Base-by-base conservation (phyloP, 2,329 filamentous ascomycete species). In the Botrytis sinoallii region DNA sequence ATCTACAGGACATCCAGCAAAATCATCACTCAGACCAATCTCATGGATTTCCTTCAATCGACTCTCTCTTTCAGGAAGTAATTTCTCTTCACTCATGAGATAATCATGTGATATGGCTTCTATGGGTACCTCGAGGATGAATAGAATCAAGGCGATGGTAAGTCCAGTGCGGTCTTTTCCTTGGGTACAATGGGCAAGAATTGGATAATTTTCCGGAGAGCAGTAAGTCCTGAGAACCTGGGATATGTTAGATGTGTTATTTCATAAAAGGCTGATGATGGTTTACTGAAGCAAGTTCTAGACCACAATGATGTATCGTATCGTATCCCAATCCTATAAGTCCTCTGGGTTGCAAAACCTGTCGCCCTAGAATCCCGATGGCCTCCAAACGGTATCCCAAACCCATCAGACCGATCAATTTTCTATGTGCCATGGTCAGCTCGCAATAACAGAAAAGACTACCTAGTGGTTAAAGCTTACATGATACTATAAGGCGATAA, bases 141-240 rank as follows among this genome's bases (percentile, higher is more conserved):
- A 85, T 32, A 97, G 83, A 0, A 92, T 82, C 6, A 97, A 84
- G 59, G 92, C 84, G 8, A 93, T 85, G 18, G 93, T 85, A 20
- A 97, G 84, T 0, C 94, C 94, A 1, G 90, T 94, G 3, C 94
- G 88, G 80, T 97, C 94, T 81, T 97, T 97, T 74, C 94, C 94
- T 79, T 97, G 93, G 0, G 94, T 96, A 82, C 94, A 97, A 82
- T 97, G 93, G 3, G 96, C 84, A 12, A 97, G 80, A 1, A 90
- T 82, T 0, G 94, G 93, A 76, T 90, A 89, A 25, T 85, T 85
- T 0, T 81, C 77, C 3, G 84, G 80, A 1, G 85, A 81, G 16
- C 85, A 82, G 38, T 89, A 81, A 10, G 88, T 81, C 12, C 84
- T 82, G 55, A 90, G 86, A 42, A 87, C 83, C 78, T 85, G 72